Evolutionary conservation across 768 basidiomycete genomes (phyloP), one percentile per base, ranked within the genome.

Genomic region (Xerocomus spinulosus): DNA sequence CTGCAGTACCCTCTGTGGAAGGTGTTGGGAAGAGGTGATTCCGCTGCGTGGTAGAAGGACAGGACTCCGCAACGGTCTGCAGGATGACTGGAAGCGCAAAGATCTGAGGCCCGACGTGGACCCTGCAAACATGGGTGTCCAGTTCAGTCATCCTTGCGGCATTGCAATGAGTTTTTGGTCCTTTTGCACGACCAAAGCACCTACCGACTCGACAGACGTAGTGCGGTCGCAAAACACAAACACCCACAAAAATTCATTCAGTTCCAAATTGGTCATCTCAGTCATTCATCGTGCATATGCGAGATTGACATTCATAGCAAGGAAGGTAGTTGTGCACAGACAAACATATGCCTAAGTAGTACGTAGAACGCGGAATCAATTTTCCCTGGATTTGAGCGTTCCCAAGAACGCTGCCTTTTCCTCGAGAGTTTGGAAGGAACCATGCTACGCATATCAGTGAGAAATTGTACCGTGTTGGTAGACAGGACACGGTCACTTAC

Each of bases 391-490:
- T 75, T 92, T 92, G 82, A 91, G 88, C 64, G 88, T 82, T 70
- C 90, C 90, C 70, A 92, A 63, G 83, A 97, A 97, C 68, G 90
- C 84, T 58, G 80, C 76, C 82, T 97, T 97, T 85, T 97, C 95
- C 74, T 90, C 89, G 75, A 80, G 78, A 41, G 92, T 93, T 79
- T 98, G 93, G 92, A 94, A 96, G 40, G 87, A 84, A 63, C 93
- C 93, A 66, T 96, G 94, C 88, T 90, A 56, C 18, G 60, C 43
- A 35, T 44, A 40, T 43, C 34, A 43, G 21, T 26, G 23, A 42
- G 45, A 43, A 43, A 36, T n/a, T 37, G 13, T 17, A 21, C 17
- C 18, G 21, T 6, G 20, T 13, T 28, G n/a, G 25, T 15, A 26
- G 15, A 25, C 25, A 38, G 20, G 9, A 47, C 39, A 36, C 18